A percentile compares a stretch with the other conserved stretches of the same genome.
phyloP scores from a whole-genome alignment of 352 stramenopile species.

The Phytophthora pluvialis region DNA sequence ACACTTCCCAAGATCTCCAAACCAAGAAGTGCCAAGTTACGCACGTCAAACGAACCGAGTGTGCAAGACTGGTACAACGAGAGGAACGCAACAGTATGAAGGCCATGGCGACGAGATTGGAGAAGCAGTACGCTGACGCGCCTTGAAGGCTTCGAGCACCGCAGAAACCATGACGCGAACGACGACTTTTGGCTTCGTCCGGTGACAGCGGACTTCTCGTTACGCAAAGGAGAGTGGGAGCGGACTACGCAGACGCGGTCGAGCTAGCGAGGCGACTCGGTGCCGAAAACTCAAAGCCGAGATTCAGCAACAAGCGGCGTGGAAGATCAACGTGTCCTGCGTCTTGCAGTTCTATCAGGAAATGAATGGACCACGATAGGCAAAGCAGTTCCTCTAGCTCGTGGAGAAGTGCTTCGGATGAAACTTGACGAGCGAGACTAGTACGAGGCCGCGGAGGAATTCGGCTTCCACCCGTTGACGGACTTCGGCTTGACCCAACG shows the following conservation, averaged over 20 bases:
- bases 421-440: constrained; percentile 19
- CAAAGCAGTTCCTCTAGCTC: too few species aligned
- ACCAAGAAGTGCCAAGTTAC: constrained; percentile 12
- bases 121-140: constrained; percentile 37
- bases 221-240: neutral
- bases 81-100: constrained; percentile 45
- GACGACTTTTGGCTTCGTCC: too few species aligned
- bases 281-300: constrained; percentile 50
- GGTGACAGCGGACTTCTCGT: neutral
- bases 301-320: constrained; percentile 44
- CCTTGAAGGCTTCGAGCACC: constrained; percentile 32
- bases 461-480: constrained; percentile 33
- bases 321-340: constrained; percentile 39
- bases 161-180: neutral
- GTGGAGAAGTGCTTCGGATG: constrained; percentile 16
- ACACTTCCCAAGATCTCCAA: constrained; percentile 1
- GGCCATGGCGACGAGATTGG: constrained; percentile 35
- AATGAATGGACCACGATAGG: constrained; percentile 21
- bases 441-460: constrained; percentile 35
- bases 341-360: constrained; percentile 35
- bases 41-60: constrained; percentile 48
- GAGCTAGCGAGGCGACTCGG: constrained; percentile 36
- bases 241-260: constrained; percentile 33
- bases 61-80: constrained; percentile 46
- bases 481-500: constrained; percentile 34